A percentile compares a stretch with the other conserved stretches of the same genome.
phyloP scores from a whole-genome alignment of 371 early-diverging fungal species.

The Nematocida sp. region DNA sequence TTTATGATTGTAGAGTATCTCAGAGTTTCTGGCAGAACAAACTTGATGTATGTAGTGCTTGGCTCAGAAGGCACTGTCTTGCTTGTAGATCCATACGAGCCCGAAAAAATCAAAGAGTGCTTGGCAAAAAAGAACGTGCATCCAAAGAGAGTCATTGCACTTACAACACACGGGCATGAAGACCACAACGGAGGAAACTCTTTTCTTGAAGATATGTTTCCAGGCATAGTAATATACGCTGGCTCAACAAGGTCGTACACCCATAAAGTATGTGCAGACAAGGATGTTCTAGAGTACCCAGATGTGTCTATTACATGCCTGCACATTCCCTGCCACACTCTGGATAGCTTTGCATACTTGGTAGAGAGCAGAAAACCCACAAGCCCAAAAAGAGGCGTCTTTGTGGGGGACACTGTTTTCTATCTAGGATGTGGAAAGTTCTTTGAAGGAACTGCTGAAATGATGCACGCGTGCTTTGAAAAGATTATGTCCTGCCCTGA shows the following conservation, averaged over 20 bases:
- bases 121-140: background rate
- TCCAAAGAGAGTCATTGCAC: background rate
- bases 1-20: no score
- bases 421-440: slow-evolving; percentile 63
- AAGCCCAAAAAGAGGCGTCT: slow-evolving; percentile 18
- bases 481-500: slow-evolving; percentile 29
- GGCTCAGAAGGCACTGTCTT: background rate
- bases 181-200: slow-evolving; percentile 61
- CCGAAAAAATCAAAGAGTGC: slow-evolving; percentile 25
- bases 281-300: slow-evolving; percentile 3
- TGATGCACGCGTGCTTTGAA: slow-evolving; percentile 50
- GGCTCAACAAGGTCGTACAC: background rate
- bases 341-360: slow-evolving; percentile 54
- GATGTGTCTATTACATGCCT: slow-evolving; percentile 45
- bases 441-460: slow-evolving; percentile 60
- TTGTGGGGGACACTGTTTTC: slow-evolving; percentile 63
- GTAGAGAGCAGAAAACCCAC: background rate
- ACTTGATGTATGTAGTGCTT: slow-evolving; percentile 49
- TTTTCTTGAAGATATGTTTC: slow-evolving; percentile 37
- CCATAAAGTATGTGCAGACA: slow-evolving; percentile 21
- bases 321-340: slow-evolving; percentile 62
- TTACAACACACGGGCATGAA: slow-evolving; percentile 63
- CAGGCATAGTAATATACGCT: slow-evolving; percentile 26
- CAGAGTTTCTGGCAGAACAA: no score
- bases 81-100: slow-evolving; percentile 28